Evolutionary conservation across 352 stramenopile genomes (phyloP).

Genomic region (Globisporangium polare): DNA sequence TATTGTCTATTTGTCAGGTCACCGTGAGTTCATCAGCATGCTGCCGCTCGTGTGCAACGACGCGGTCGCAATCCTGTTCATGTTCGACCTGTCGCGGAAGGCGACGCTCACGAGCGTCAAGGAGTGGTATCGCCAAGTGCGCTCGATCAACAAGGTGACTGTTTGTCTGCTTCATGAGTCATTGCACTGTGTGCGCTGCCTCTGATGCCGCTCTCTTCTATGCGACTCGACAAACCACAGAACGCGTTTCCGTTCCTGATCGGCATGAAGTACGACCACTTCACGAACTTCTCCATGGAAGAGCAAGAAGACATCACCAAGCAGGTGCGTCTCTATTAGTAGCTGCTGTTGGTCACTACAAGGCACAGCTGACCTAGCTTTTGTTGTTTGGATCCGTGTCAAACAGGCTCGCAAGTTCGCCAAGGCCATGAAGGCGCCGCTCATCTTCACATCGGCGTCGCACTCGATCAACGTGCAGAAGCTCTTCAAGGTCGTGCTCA

Average conservation of each 20-base stretch:
- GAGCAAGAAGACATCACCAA: slow-evolving; percentile 94
- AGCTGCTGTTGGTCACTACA: not conserved
- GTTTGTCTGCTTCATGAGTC: not conserved
- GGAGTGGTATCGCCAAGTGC: slow-evolving; percentile 92
- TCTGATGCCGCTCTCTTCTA: not conserved
- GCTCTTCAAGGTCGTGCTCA: slow-evolving; percentile 94
- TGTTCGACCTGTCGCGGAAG: slow-evolving; percentile 94
- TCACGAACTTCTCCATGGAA: slow-evolving; percentile 85
- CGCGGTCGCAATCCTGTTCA: slow-evolving; percentile 93
- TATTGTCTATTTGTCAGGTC: slow-evolving; percentile 33
- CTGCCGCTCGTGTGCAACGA: slow-evolving; percentile 94
- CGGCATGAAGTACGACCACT: slow-evolving; percentile 95
- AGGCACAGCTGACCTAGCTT: not conserved
- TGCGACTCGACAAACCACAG: slow-evolving; percentile 21
- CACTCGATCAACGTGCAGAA: slow-evolving; percentile 96
- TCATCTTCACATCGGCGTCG: slow-evolving; percentile 92
- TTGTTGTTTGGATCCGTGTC: not conserved
- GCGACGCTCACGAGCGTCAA: slow-evolving; percentile 90
- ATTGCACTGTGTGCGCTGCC: not conserved
- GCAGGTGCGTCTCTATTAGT: slow-evolving; percentile 37
- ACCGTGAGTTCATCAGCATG: slow-evolving; percentile 94
- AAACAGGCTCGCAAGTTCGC: slow-evolving; percentile 90
- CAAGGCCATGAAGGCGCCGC: slow-evolving; percentile 93
- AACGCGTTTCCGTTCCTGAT: slow-evolving; percentile 92
- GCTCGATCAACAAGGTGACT: slow-evolving; percentile 85